Base-by-base conservation (phyloP, 2,329 filamentous ascomycete species). In the Didymella segeticola region DNA sequence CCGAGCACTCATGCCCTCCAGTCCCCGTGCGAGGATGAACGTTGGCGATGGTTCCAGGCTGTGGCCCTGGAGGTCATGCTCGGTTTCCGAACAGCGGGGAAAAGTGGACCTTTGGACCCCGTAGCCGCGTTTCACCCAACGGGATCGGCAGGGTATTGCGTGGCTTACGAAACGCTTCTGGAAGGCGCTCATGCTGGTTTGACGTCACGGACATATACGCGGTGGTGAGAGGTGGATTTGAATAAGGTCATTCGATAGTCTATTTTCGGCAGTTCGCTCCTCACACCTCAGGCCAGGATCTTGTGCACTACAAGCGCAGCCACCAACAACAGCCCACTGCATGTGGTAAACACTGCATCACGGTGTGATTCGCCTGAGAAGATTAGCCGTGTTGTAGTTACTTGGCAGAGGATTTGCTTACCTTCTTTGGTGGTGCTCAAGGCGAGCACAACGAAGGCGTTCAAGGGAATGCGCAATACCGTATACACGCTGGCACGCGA, bases 391-490 rank as follows among this genome's bases (percentile, higher is more conserved):
- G n/a, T 45, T n/a, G 30, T n/a, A 17, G 15, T 14, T 4, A 29
- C 34, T 37, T 19, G 34, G 20, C 15, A 22, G 30, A 41, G 36
- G 29, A 15, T n/a, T 15, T 31, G 25, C 57, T 43, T 61, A 67
- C 69, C 69, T 63, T 71, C 68, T 59, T 63, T 66, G 4, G 68
- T 71, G 19, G 64, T 70, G 48, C 67, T 71, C 29, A 72, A 47
- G 11, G 69, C 68, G 31, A 72, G 58, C 31, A 71, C 69, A 6
- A 71, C 69, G 47, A 72, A 72, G 10, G 63, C 66, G 63, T 86
- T 87, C 56, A 87, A 70, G 10, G 85, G 84, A 12, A 87, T 76
- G 25, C 85, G 78, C 64, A 87, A 72, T 46, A 85, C 72, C 14
- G 81, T 81, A 65, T 87, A 87, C 14, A 86, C 77, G 36, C 78